These are phyloP conservation scores for Aspergillus ruber DNA, from an alignment of 2,329 filamentous ascomycete species.

Conservation along the genomic window DNA sequence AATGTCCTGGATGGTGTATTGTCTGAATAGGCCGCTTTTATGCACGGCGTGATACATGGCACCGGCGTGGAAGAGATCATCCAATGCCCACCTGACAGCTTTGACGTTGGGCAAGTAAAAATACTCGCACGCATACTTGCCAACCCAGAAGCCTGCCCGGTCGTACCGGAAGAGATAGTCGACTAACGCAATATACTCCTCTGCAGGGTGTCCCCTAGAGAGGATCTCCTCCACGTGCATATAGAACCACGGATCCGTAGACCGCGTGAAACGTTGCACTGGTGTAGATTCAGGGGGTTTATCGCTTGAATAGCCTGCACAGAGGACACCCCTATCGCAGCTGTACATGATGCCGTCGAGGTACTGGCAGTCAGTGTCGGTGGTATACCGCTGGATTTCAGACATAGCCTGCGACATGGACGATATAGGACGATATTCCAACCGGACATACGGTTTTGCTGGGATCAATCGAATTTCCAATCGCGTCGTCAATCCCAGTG, in stretches of 20 bases:
- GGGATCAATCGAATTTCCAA: constrained; percentile 53
- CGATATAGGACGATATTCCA: constrained; percentile 53
- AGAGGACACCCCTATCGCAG: constrained; percentile 50
- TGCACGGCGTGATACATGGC: constrained; percentile 58
- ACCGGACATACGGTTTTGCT: constrained; percentile 50
- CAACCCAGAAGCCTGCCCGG: constrained; percentile 60
- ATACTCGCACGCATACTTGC: constrained; percentile 52
- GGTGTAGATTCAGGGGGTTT: constrained; percentile 43
- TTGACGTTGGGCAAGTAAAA: too few relatives aligned
- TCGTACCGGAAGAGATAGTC: constrained; percentile 47
- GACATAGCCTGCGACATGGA: constrained; percentile 43
- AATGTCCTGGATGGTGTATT: constrained; percentile 59
- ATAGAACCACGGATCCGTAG: constrained; percentile 65
- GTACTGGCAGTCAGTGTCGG: constrained; percentile 47
- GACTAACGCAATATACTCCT: constrained; percentile 12
- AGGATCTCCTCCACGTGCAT: constrained; percentile 44
- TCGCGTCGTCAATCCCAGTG: constrained; percentile 53
- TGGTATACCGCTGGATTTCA: constrained; percentile 41
- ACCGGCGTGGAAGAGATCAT: constrained; percentile 52
- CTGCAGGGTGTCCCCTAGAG: not conserved
- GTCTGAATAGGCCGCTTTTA: constrained; percentile 48
- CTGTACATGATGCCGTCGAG: constrained; percentile 62
- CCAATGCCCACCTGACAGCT: too few relatives aligned
- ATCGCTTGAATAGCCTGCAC: constrained; percentile 44
- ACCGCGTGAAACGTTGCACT: constrained; percentile 47